These are phyloP conservation scores for Conringia planisiliqua DNA, from an alignment of 345 rosid genomes.

Conservation along the genomic window DNA sequence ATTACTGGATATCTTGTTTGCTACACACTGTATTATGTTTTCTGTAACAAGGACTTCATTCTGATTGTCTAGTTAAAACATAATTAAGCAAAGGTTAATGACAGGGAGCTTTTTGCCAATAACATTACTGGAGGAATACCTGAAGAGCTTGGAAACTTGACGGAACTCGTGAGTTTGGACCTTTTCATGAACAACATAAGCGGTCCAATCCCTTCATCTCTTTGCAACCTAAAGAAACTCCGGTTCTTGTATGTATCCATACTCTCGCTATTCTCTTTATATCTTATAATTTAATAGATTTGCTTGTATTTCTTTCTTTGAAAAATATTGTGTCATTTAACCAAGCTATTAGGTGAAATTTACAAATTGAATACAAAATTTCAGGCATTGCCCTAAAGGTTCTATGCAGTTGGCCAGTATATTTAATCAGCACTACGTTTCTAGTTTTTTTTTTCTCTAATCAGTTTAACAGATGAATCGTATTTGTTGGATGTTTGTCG, in stretches of 20 bases:
- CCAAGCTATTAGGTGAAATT: too few species aligned
- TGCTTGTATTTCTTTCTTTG: neutral
- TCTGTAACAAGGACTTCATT: neutral
- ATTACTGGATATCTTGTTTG: too few species aligned
- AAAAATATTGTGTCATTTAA: neutral
- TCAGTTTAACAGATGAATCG: neutral
- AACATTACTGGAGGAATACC: slow-evolving; percentile 46
- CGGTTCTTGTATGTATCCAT: slow-evolving; percentile 58
- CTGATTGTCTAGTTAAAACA: too few species aligned
- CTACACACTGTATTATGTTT: neutral
- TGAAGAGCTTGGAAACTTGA: slow-evolving; percentile 72
- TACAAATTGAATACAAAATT: neutral
- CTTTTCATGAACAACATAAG: slow-evolving; percentile 54
- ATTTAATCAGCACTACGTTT: neutral
- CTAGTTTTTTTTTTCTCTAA: neutral
- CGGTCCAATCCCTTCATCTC: slow-evolving; percentile 54
- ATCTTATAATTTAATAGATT: neutral
- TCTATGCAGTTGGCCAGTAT: neutral
- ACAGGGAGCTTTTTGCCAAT: neutral
- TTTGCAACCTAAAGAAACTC: slow-evolving; percentile 53
- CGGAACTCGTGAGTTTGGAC: slow-evolving; percentile 79
- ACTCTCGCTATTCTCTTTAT: neutral
- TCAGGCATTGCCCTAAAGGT: neutral
- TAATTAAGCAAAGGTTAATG: neutral
- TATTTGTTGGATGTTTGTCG: neutral